Percentiles rank a stretch among this genome's conserved stretches.
Evolutionary conservation across 2,329 filamentous ascomycete species (phyloP).

Genomic region (Teratosphaeria nubilosa): DNA sequence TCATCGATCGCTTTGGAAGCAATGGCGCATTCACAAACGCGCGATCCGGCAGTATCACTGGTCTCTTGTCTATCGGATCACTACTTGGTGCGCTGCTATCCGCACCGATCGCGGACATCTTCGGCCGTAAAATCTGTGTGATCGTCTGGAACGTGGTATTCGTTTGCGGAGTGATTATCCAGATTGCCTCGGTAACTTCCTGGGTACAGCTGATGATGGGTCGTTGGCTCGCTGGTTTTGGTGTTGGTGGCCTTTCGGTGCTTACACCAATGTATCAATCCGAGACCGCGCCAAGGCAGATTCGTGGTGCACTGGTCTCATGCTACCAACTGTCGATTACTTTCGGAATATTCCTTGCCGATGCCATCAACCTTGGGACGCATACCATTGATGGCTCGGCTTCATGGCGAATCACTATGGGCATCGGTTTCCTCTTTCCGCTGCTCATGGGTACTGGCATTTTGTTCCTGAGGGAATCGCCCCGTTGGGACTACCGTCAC

Average conservation of each 20-base stretch:
- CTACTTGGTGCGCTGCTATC: constrained; percentile 48
- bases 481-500: constrained; percentile 49
- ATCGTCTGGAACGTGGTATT: constrained; percentile 53
- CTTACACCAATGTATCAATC: constrained; percentile 60
- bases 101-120: constrained; percentile 51
- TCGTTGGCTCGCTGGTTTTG: constrained; percentile 55
- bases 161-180: constrained; percentile 54
- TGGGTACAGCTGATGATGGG: constrained; percentile 60
- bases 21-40: constrained; percentile 45
- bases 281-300: constrained; percentile 54
- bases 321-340: constrained; percentile 63
- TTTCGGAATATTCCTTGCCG: constrained; percentile 49
- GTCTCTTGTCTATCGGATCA: constrained; percentile 50
- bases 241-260: constrained; percentile 55
- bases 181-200: constrained; percentile 45
- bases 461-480: constrained; percentile 45
- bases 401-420: constrained; percentile 56
- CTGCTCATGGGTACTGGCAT: constrained; percentile 45
- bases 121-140: constrained; percentile 54
- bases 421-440: constrained; percentile 48
- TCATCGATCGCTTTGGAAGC: constrained; percentile 43
- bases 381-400: constrained; percentile 36
- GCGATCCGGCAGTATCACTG: constrained; percentile 54
- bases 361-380: constrained; percentile 51
- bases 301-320: constrained; percentile 53